Base-by-base conservation (phyloP, 164 flowering plant species). In the Platanus orientalis region DNA sequence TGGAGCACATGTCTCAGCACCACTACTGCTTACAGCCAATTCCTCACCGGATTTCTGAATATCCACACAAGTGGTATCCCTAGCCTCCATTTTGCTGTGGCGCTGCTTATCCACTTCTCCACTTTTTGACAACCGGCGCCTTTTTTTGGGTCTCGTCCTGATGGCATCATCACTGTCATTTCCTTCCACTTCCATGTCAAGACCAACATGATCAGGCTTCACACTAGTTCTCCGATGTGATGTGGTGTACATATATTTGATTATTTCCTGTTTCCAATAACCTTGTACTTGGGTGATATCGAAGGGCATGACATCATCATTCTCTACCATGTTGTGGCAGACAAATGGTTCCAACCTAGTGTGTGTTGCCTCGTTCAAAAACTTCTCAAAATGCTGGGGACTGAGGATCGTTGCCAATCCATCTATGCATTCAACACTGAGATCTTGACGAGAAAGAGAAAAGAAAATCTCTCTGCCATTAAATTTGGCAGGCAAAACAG, bases 361-460 rank as follows among this genome's bases (percentile, higher is more conserved):
- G 53, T 67, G 56, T 6, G 23, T 70, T 12, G 80, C 84, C 70
- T 73, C 81, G 25, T 72, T 75, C 71, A 69, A 27, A 64, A 67
- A 81, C 65, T 80, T 88, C 69, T 83, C 76, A 55, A 75, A 90
- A 73, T 92, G 95, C 70, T 78, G 81, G 44, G 90, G 90, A 73
- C 84, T 79, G 66, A 92, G 89, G 54, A 92, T 87, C 14, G 87
- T 76, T 57, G 93, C 93, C 66, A 87, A 60, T 69, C 96, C 96
- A 92, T 92, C 96, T 64, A 92, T 81, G 85, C 98, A 92, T 73
- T 92, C 98, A 47, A 88, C 78, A 57, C 85, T 86, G 77, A 92
- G 86, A 86, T 84, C 88, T 88, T 92, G 98, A 80, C 81, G 90
- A 81, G 85, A 88, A 78, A 79, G 93, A 86, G 98, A 85, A 80